Percentiles rank a stretch among this genome's conserved stretches.
These are phyloP conservation scores for Apocynum venetum DNA, from an alignment of 257 asterid genomes.

Conservation along the genomic window DNA sequence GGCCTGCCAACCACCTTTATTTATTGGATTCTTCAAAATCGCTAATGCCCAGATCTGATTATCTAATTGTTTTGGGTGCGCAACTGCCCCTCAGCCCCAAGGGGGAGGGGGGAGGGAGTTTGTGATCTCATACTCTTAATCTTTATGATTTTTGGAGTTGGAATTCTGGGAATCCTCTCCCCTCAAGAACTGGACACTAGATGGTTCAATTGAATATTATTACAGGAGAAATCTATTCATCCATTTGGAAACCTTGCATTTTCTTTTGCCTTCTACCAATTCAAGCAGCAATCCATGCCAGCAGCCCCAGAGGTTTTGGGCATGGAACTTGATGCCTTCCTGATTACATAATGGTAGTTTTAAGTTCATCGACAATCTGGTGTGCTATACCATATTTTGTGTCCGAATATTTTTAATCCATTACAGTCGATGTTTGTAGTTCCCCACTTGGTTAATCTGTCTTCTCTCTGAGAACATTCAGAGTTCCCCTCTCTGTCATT, in stretches of 20 bases:
- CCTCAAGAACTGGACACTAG: not conserved
- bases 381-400: not conserved
- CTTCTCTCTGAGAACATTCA: not conserved
- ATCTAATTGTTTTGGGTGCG: not conserved
- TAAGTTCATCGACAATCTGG: not conserved
- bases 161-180: not conserved
- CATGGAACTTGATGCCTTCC: not conserved
- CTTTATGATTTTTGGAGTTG: not conserved
- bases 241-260: not conserved
- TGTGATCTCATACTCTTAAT: not conserved
- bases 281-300: not conserved
- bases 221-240: not conserved
- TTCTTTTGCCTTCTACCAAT: not conserved
- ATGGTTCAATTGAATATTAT: not conserved
- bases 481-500: not conserved
- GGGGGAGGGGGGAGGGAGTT: too few species aligned
- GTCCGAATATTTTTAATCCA: not conserved
- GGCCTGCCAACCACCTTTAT: not conserved
- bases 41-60: not conserved
- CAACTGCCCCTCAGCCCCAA: too few species aligned
- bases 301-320: not conserved
- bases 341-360: not conserved
- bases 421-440: not conserved
- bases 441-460: not conserved
- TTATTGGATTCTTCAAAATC: not conserved